phyloP scores from a whole-genome alignment of 805 yeast genomes.

The Alloascoidea africana region DNA sequence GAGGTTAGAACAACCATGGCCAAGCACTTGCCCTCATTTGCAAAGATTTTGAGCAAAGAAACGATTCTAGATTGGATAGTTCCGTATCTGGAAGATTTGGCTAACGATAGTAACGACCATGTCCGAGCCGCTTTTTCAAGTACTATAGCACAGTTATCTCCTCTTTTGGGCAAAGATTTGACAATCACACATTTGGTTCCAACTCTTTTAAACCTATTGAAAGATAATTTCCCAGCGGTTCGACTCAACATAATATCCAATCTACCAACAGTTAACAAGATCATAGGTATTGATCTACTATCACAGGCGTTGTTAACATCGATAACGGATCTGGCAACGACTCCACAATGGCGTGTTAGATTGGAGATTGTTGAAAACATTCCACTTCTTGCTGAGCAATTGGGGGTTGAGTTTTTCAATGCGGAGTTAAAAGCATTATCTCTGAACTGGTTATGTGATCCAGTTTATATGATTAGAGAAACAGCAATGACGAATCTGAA shows the following conservation, averaged over 20 bases:
- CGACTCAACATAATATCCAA: constrained; percentile 69
- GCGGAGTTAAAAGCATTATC: constrained; percentile 64
- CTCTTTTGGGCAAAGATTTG: constrained; percentile 53
- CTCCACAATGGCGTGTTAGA: constrained; percentile 77
- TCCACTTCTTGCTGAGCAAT: constrained; percentile 66
- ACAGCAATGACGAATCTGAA: constrained; percentile 65
- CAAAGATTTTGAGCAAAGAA: constrained; percentile 32
- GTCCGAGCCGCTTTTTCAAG: constrained; percentile 70
- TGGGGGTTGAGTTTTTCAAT: constrained; percentile 68
- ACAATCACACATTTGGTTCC: constrained; percentile 61
- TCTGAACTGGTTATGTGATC: constrained; percentile 81
- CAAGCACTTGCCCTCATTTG: constrained; percentile 60
- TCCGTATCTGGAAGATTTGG: constrained; percentile 56
- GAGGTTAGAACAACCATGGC: constrained; percentile 77
- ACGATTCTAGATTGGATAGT: constrained; percentile 42
- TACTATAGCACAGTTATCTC: constrained; percentile 59
- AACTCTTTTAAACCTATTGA: constrained; percentile 61
- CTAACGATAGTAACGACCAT: constrained; percentile 66
- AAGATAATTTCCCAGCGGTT: constrained; percentile 78
- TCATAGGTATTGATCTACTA: constrained; percentile 59
- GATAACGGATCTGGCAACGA: constrained; percentile 71
- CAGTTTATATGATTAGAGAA: constrained; percentile 70
- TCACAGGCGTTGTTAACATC: constrained; percentile 69
- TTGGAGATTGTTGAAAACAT: constrained; percentile 75
- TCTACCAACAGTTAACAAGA: constrained; percentile 63